phyloP scores from a whole-genome alignment of 75 land plant genomes.

The Isoetes taiwanensis region DNA sequence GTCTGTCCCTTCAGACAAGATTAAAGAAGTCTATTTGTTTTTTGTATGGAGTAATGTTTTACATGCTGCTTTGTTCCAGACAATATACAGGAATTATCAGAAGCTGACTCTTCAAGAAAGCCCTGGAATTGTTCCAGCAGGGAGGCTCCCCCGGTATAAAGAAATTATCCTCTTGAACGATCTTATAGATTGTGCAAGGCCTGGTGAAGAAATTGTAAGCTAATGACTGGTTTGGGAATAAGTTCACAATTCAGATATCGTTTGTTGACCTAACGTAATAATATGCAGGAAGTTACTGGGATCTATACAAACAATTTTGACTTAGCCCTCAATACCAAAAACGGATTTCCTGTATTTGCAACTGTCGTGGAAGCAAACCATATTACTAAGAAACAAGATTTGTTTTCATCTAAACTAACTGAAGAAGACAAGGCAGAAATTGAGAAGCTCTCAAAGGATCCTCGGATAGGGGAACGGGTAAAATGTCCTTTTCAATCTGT shows the following conservation, averaged over 20 bases:
- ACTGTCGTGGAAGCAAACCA: slow-evolving; percentile 97
- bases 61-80: slow-evolving; percentile 33
- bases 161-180: slow-evolving; percentile 94
- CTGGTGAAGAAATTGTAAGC: slow-evolving; percentile 96
- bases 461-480: slow-evolving; percentile 91
- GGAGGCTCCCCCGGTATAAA: slow-evolving; percentile 90
- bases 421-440: slow-evolving; percentile 97
- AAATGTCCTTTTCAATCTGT: neutral
- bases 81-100: slow-evolving; percentile 95
- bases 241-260: no score
- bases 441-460: slow-evolving; percentile 82
- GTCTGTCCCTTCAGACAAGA: no score
- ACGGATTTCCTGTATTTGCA: slow-evolving; percentile 98
- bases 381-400: slow-evolving; percentile 85
- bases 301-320: slow-evolving; percentile 94
- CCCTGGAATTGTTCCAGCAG: slow-evolving; percentile 95
- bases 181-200: slow-evolving; percentile 94
- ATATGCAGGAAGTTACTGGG: slow-evolving; percentile 99
- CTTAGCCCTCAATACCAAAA: slow-evolving; percentile 81
- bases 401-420: slow-evolving; percentile 91
- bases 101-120: slow-evolving; percentile 95
- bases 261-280: no score
- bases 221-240: no score
- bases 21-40: no score
- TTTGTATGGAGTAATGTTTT: no score